Evolutionary conservation across 140 eudicot genomes (phyloP), one percentile per base, ranked within the genome.

Genomic region (Anethum foeniculum): DNA sequence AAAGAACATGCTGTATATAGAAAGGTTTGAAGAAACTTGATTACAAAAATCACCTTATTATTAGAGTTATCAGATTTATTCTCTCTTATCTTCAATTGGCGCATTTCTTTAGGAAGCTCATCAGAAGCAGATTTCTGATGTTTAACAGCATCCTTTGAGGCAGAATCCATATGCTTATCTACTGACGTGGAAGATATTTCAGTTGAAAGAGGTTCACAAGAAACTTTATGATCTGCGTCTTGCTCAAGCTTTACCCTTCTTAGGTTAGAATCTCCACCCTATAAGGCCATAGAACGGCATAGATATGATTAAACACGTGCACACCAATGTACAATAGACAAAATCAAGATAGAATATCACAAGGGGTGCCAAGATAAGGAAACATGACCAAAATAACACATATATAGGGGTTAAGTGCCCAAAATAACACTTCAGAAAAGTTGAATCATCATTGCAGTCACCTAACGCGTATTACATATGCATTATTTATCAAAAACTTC

Each of bases 51-150:
- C 25, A 87, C 84, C 82, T 88, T 90, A 32, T 90, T 94, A 69
- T 85, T 82, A 54, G 51, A 72, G 85, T 65, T 78, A 18, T 89
- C 93, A 36, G 89, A 73, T 84, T 81, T 89, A 76, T 86, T 86
- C 74, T 92, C 93, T 79, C 78, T 81, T 64, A 94, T 89, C 81
- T 89, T 94, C 96, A 94, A 80, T 34, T 84, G 87, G 62, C 83
- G 82, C 93, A 90, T 85, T 85, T 89, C 94, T 76, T 89, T 86
- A 27, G 94, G 94, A 79, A 94, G 93, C 84, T 86, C 83, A 58
- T 87, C 86, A 47, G n/a, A 83, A 54, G 86, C 93, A 75, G 85
- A 81, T 46, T 87, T 92, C 44, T 80, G 91, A 82, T 75, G 77
- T 80, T 77, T 86, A 78, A 72, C 81, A 80, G 78, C 64, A 82